These are phyloP conservation scores for Phytophthora chlamydospora DNA, from an alignment of 352 stramenopile species.

Conservation along the genomic window DNA sequence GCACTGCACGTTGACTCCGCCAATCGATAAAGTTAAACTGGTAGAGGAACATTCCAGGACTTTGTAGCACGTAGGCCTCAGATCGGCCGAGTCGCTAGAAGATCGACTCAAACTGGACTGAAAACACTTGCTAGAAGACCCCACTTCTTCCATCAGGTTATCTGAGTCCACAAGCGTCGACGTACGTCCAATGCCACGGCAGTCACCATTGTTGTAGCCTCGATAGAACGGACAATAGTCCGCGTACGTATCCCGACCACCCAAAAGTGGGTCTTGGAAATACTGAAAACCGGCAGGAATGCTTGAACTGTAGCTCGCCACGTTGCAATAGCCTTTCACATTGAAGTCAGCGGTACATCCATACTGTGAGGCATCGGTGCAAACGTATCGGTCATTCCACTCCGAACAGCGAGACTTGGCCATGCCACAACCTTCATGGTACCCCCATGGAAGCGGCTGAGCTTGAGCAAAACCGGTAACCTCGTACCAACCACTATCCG, in stretches of 20 bases:
- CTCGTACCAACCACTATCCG: constrained; percentile 85
- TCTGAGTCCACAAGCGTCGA: constrained; percentile 42
- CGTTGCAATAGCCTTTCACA: constrained; percentile 82
- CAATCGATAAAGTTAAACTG: constrained; percentile 54
- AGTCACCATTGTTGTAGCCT: constrained; percentile 82
- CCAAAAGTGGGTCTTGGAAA: constrained; percentile 65
- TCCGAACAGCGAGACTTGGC: constrained; percentile 64
- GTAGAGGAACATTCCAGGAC: constrained; percentile 53
- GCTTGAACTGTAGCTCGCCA: constrained; percentile 63
- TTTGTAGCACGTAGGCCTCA: constrained; percentile 63
- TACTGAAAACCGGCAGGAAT: constrained; percentile 86
- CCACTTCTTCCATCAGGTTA: constrained; percentile 64
- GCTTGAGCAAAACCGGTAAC: constrained; percentile 61
- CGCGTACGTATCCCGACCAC: constrained; percentile 63
- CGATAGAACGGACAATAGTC: constrained; percentile 87
- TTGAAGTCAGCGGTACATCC: constrained; percentile 70
- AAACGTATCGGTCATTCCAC: constrained; percentile 77
- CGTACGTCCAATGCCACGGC: constrained; percentile 54
- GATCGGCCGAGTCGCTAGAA: constrained; percentile 36
- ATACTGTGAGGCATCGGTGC: constrained; percentile 44
- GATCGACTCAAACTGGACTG: constrained; percentile 65
- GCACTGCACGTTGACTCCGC: constrained; percentile 58
- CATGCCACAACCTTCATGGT: constrained; percentile 74
- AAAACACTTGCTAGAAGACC: constrained; percentile 69
- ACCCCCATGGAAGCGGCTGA: constrained; percentile 72